These are phyloP conservation scores for Rhododendron vialii DNA, from an alignment of 148 eudicot species.

Conservation along the genomic window DNA sequence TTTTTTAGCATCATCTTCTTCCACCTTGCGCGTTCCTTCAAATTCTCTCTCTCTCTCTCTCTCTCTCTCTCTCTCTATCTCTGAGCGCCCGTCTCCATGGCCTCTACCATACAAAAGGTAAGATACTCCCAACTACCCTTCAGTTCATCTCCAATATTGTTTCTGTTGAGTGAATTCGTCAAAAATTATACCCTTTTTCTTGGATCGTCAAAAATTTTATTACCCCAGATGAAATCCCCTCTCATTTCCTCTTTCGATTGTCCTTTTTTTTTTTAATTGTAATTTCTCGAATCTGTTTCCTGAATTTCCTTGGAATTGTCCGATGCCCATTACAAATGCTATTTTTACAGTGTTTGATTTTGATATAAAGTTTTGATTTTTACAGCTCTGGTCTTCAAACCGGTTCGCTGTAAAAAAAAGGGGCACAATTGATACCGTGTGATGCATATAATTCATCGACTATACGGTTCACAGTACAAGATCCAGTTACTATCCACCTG, in stretches of 20 bases:
- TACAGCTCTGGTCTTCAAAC: not conserved
- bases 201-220: not conserved
- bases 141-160: not conserved
- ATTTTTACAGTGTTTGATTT: not conserved
- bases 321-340: not conserved
- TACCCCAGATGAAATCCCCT: not conserved
- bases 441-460: conserved; percentile 9
- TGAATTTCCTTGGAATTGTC: not conserved
- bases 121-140: not conserved
- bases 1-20: not conserved
- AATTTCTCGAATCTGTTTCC: too few species aligned
- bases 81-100: not conserved
- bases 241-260: not conserved
- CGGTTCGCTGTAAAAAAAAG: not conserved
- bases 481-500: conserved; percentile 13
- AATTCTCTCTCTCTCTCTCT: not conserved
- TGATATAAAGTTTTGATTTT: not conserved
- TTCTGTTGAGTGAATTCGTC: not conserved
- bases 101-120: not conserved
- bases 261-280: not conserved
- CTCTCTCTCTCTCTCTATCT: not conserved
- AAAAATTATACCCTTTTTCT: not conserved
- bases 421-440: conserved; percentile 9
- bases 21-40: not conserved
- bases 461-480: conserved; percentile 7